Evolutionary conservation across 2,329 filamentous ascomycete species (phyloP).

Genomic region (Neocatenulostroma microsporum): DNA sequence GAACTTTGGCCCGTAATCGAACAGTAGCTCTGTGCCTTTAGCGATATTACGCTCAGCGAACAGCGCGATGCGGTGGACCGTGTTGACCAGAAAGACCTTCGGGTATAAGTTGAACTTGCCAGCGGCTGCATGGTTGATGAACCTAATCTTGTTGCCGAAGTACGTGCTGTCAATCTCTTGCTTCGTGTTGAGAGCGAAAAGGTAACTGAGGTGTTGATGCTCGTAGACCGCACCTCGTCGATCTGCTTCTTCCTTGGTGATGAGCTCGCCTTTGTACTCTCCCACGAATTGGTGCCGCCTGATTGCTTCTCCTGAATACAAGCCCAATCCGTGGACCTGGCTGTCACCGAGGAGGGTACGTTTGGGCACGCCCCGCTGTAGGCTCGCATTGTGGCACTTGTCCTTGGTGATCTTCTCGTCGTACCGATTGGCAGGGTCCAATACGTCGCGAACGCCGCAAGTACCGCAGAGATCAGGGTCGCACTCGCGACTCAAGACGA

Average conservation of each 20-base stretch:
- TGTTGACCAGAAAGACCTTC: slow-evolving; percentile 63
- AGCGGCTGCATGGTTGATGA: slow-evolving; percentile 68
- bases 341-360: slow-evolving; percentile 62
- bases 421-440: slow-evolving; percentile 60
- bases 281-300: slow-evolving; percentile 64
- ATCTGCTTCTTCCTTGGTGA: slow-evolving; percentile 61
- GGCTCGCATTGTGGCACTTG: slow-evolving; percentile 62
- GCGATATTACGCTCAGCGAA: slow-evolving; percentile 59
- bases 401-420: slow-evolving; percentile 49
- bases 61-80: slow-evolving; percentile 66
- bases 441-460: slow-evolving; percentile 61
- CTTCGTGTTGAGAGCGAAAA: slow-evolving; percentile 47
- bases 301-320: slow-evolving; percentile 64
- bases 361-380: slow-evolving; percentile 62
- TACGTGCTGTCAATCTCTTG: slow-evolving; percentile 62
- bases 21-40: slow-evolving; percentile 69
- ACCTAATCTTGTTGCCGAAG: slow-evolving; percentile 72
- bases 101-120: slow-evolving; percentile 54
- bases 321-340: slow-evolving; percentile 65
- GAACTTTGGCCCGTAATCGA: slow-evolving; percentile 58
- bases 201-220: slow-evolving; percentile 55
- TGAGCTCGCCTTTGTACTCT: slow-evolving; percentile 73
- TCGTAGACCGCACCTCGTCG: slow-evolving; percentile 60
- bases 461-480: slow-evolving; percentile 65
- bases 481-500: slow-evolving; percentile 67